phyloP scores from a whole-genome alignment of 257 asterid species.

The Pogostemon cablin region DNA sequence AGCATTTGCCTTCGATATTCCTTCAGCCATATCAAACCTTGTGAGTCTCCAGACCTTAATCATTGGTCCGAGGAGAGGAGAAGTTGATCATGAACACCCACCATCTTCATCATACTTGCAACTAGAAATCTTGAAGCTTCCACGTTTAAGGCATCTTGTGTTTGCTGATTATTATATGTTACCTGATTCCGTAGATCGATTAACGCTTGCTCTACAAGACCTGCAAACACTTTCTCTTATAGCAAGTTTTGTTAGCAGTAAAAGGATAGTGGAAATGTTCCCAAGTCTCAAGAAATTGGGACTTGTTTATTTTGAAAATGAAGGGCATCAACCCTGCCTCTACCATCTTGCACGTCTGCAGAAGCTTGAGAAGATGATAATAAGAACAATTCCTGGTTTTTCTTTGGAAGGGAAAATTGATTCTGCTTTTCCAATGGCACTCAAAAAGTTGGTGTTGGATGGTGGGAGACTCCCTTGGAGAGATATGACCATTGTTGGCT shows the following conservation, averaged over 20 bases:
- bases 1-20: background rate
- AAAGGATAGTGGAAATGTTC: background rate
- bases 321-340: background rate
- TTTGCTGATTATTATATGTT: background rate
- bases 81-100: too few species aligned
- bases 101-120: background rate
- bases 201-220: background rate
- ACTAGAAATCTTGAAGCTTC: background rate
- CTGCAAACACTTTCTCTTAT: conserved; percentile 18
- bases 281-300: conserved; percentile 14
- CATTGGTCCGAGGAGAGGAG: background rate
- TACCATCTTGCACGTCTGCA: background rate
- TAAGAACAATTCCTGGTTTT: background rate
- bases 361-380: conserved; percentile 14
- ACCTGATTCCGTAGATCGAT: background rate
- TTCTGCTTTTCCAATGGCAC: background rate
- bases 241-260: background rate
- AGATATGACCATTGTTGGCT: background rate
- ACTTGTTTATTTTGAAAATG: background rate
- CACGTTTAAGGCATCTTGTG: conserved; percentile 8
- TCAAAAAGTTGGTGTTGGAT: conserved; percentile 23
- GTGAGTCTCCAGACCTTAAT: conserved; percentile 31
- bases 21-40: conserved; percentile 24
- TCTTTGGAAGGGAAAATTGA: background rate
- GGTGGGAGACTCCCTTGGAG: conserved; percentile 22